These are phyloP conservation scores for Metschnikowia koreensis DNA, from an alignment of 805 yeast species.

Conservation along the genomic window DNA sequence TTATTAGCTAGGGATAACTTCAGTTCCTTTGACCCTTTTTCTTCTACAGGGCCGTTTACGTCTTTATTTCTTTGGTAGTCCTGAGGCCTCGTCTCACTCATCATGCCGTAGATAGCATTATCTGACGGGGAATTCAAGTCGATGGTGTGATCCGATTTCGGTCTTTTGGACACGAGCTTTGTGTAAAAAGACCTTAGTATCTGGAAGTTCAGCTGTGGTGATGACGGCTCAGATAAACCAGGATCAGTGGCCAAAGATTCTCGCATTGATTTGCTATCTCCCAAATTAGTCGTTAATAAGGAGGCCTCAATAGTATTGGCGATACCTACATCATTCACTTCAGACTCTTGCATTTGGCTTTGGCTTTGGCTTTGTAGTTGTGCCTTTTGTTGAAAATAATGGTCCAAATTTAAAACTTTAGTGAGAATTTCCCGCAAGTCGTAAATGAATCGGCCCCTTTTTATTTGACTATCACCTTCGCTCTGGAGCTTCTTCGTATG, in stretches of 20 bases:
- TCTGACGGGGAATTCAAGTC: conserved; percentile 2
- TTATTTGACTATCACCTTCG: neutral
- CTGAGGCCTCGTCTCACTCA: conserved; percentile 19
- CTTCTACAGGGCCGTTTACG: conserved; percentile 6
- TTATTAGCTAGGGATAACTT: neutral
- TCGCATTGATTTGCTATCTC: neutral
- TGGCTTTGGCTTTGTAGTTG: neutral
- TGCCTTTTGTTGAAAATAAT: conserved; percentile 10
- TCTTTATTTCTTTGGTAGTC: neutral
- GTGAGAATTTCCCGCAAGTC: conserved; percentile 23
- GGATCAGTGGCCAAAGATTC: conserved; percentile 1
- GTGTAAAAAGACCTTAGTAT: neutral
- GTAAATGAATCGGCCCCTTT: conserved; percentile 5
- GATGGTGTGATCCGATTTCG: neutral
- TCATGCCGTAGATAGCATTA: conserved; percentile 23
- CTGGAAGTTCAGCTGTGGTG: neutral
- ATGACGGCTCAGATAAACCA: neutral
- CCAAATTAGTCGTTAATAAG: neutral
- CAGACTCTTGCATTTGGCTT: neutral
- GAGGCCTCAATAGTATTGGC: conserved; percentile 1
- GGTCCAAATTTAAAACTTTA: conserved; percentile 15
- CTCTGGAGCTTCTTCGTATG: neutral
- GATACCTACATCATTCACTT: neutral
- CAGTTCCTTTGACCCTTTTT: neutral
- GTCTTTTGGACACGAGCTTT: neutral